Conservation (phyloP, 352 stramenopile genomes). For the Globisporangium parvum region DNA sequence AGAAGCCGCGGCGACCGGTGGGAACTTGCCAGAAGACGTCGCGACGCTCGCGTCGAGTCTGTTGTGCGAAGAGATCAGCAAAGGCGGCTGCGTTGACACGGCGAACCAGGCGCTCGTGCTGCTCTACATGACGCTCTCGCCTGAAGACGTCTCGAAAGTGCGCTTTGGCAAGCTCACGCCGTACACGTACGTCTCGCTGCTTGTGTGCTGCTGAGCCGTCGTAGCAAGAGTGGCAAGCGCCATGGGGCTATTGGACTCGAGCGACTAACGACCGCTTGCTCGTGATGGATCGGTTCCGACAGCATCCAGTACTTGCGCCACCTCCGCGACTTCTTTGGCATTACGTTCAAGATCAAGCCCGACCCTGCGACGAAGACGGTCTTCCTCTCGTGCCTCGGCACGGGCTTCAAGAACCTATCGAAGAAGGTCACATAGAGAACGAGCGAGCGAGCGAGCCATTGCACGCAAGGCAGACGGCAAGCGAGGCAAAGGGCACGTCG, state of each 20-base stretch:
- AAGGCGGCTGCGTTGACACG: constrained; percentile 93
- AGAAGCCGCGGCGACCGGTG: constrained; percentile 84
- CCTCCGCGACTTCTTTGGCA: constrained; percentile 90
- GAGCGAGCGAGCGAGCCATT: not conserved
- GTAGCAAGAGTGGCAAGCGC: no score
- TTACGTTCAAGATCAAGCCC: constrained; percentile 92
- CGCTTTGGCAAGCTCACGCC: constrained; percentile 86
- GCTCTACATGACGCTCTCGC: constrained; percentile 97
- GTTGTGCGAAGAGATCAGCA: constrained; percentile 96
- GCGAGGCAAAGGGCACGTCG: no score
- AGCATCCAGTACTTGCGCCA: constrained; percentile 88
- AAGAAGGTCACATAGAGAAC: constrained; percentile 93
- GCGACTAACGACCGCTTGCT: not conserved
- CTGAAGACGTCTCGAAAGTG: constrained; percentile 96
- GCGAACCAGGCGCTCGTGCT: constrained; percentile 94
- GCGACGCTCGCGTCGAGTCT: constrained; percentile 90
- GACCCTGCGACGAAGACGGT: constrained; percentile 87
- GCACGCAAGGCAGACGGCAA: not conserved
- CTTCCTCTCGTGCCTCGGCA: constrained; percentile 92
- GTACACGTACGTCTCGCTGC: constrained; percentile 49
- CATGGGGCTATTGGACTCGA: not conserved
- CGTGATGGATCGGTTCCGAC: no score
- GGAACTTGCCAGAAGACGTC: constrained; percentile 95
- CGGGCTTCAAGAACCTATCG: constrained; percentile 94
- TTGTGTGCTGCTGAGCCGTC: not conserved